Percentiles rank a stretch among this genome's conserved stretches.
phyloP scores from a whole-genome alignment of 116 monocot genomes.

The Papilionanthe hybrid region DNA sequence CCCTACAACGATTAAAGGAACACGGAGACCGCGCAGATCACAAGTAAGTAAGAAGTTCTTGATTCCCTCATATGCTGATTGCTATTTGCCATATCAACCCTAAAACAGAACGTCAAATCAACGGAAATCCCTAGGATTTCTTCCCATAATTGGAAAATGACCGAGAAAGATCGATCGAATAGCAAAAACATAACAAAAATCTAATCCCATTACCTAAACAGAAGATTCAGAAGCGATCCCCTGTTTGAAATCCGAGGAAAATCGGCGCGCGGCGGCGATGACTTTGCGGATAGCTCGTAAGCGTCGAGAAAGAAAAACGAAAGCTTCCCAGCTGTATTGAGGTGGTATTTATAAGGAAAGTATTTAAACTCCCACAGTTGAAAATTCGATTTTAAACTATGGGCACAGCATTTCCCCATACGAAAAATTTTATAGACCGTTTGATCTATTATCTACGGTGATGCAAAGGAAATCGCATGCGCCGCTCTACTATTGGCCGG shows the following conservation, averaged over 20 bases:
- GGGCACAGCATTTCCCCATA: too few relatives aligned
- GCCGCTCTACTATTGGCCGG: background rate
- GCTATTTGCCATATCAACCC: background rate
- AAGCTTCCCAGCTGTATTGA: too few relatives aligned
- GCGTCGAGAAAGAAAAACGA: too few relatives aligned
- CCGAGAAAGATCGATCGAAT: background rate
- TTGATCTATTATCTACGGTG: too few relatives aligned
- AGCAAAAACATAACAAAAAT: background rate
- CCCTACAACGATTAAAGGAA: slow-evolving; percentile 4
- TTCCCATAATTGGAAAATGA: background rate
- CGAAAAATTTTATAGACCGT: too few relatives aligned
- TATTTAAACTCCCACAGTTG: too few relatives aligned
- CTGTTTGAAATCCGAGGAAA: background rate
- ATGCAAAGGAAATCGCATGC: too few relatives aligned
- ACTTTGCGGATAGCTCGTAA: too few relatives aligned
- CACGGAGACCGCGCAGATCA: slow-evolving; percentile 9
- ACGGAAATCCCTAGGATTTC: background rate
- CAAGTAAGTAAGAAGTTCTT: slow-evolving; percentile 7
- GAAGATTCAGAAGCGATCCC: background rate
- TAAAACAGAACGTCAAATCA: background rate
- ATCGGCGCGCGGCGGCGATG: slow-evolving; percentile 4
- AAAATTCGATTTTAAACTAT: too few relatives aligned
- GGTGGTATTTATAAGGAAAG: too few relatives aligned
- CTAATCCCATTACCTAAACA: background rate
- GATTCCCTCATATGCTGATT: slow-evolving; percentile 3